phyloP scores from a whole-genome alignment of 2,329 filamentous ascomycete species.

The Aspergillus oerlinghausenensis region DNA sequence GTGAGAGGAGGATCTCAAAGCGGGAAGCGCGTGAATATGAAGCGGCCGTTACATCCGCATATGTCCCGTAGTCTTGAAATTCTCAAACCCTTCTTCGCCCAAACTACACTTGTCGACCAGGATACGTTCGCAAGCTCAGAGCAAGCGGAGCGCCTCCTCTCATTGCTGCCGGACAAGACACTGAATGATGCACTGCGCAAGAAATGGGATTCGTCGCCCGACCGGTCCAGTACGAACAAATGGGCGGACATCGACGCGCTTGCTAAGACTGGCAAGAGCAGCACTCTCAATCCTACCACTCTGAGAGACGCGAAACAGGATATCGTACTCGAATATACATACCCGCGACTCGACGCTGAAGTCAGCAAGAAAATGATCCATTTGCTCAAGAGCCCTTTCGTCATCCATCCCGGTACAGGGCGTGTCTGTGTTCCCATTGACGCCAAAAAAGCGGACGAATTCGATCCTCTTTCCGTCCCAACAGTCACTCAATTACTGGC shows the following conservation, averaged over 20 bases:
- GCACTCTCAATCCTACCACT: slow-evolving; percentile 65
- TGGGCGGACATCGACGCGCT: slow-evolving; percentile 91
- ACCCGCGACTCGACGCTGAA: slow-evolving; percentile 92
- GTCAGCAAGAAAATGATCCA: slow-evolving; percentile 98
- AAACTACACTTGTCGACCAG: slow-evolving; percentile 75
- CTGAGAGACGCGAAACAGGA: slow-evolving; percentile 91
- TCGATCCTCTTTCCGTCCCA: slow-evolving; percentile 84
- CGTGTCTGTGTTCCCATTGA: slow-evolving; percentile 95
- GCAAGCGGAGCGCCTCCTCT: slow-evolving; percentile 70
- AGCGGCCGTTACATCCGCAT: slow-evolving; percentile 85
- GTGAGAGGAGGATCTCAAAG: slow-evolving; percentile 81
- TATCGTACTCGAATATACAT: slow-evolving; percentile 94
- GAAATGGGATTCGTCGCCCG: slow-evolving; percentile 85
- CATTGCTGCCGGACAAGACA: slow-evolving; percentile 74
- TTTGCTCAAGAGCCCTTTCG: slow-evolving; percentile 94
- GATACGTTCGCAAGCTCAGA: slow-evolving; percentile 74
- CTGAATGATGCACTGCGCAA: slow-evolving; percentile 75
- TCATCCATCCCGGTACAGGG: slow-evolving; percentile 91
- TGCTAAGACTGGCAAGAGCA: slow-evolving; percentile 70
- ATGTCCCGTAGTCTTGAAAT: slow-evolving; percentile 79
- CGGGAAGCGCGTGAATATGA: slow-evolving; percentile 80
- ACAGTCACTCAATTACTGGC: slow-evolving; percentile 75
- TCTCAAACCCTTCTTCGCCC: slow-evolving; percentile 76
- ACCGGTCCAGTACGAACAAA: slow-evolving; percentile 71
- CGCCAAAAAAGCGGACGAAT: slow-evolving; percentile 65